Evolutionary conservation across 208 protist genomes (phyloP).

Genomic region (Naegleria fowleri): DNA sequence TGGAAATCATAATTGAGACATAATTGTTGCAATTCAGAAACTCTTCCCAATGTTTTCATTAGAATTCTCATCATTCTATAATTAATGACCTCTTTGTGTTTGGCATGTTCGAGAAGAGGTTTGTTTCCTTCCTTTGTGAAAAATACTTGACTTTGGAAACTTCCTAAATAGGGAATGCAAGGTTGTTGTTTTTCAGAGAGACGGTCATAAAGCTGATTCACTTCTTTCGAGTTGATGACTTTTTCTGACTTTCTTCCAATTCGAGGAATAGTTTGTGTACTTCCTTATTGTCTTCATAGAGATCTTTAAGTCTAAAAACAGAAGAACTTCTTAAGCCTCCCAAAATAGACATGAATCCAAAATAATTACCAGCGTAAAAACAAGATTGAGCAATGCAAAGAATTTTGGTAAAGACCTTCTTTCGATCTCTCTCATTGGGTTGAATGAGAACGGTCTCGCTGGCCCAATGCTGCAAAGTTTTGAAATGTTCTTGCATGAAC

Average conservation of each 20-base stretch:
- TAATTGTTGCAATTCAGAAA: not conserved
- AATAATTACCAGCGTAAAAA: not conserved
- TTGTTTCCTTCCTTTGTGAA: slow-evolving; percentile 33
- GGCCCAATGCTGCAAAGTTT: slow-evolving; percentile 6
- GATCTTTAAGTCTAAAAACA: slow-evolving; percentile 32
- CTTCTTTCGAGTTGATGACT: slow-evolving; percentile 18
- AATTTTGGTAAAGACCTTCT: slow-evolving; percentile 29
- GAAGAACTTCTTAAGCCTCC: slow-evolving; percentile 27
- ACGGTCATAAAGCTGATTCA: not conserved
- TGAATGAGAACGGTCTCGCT: slow-evolving; percentile 29
- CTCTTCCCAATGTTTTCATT: not conserved
- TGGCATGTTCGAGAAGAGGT: not conserved
- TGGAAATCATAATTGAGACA: not conserved
- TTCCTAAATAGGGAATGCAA: slow-evolving; percentile 32
- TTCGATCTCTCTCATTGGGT: slow-evolving; percentile 16
- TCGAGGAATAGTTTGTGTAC: not conserved
- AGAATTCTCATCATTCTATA: slow-evolving; percentile 34
- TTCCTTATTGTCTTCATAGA: slow-evolving; percentile 32
- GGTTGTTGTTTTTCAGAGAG: slow-evolving; percentile 31
- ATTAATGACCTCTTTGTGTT: slow-evolving; percentile 39
- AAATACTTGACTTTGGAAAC: slow-evolving; percentile 38
- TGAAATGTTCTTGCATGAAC: slow-evolving; percentile 41
- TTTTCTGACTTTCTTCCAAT: slow-evolving; percentile 21
- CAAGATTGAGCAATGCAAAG: not conserved
- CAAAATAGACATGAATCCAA: slow-evolving; percentile 33